Conservation (phyloP, 2,329 filamentous ascomycete species). For the Chaetomiaceae sp. region DNA sequence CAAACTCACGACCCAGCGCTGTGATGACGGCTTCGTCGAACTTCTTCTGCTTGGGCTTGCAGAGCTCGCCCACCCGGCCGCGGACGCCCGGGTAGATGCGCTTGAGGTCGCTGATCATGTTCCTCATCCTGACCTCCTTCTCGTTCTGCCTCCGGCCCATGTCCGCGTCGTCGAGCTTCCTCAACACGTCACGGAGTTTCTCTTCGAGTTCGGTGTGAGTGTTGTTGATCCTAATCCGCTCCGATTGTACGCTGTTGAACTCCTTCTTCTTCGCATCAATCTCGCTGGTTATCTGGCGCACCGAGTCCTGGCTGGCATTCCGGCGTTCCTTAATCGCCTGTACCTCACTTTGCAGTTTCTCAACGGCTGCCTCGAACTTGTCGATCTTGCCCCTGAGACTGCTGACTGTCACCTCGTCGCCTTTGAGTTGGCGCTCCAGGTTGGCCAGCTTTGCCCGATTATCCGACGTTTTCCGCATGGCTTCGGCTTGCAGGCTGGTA, state of each 20-base stretch:
- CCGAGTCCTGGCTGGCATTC: constrained; percentile 52
- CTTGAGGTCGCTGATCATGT: constrained; percentile 79
- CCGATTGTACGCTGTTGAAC: constrained; percentile 77
- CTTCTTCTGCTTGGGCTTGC: constrained; percentile 95
- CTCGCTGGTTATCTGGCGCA: constrained; percentile 66
- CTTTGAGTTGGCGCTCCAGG: constrained; percentile 81
- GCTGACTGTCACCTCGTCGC: constrained; percentile 83
- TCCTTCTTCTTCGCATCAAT: constrained; percentile 86
- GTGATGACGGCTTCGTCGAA: constrained; percentile 90
- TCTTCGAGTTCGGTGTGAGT: constrained; percentile 85
- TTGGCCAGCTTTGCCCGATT: constrained; percentile 81
- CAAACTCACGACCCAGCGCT: constrained; percentile 86
- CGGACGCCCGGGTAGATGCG: constrained; percentile 88
- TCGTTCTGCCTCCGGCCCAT: constrained; percentile 80
- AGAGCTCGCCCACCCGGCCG: constrained; percentile 83
- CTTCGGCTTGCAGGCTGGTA: constrained; percentile 74
- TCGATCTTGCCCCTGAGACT: constrained; percentile 87
- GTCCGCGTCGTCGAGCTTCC: constrained; percentile 77
- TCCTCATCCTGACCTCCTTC: constrained; percentile 70
- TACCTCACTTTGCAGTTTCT: constrained; percentile 68
- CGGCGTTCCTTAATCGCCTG: constrained; percentile 63
- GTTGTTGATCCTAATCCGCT: constrained; percentile 73
- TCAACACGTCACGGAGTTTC: constrained; percentile 74
- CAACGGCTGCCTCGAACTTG: constrained; percentile 63
- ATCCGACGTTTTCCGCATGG: constrained; percentile 72